phyloP scores from a whole-genome alignment of 345 rosid species.

The Arabidopsis arenosa region DNA sequence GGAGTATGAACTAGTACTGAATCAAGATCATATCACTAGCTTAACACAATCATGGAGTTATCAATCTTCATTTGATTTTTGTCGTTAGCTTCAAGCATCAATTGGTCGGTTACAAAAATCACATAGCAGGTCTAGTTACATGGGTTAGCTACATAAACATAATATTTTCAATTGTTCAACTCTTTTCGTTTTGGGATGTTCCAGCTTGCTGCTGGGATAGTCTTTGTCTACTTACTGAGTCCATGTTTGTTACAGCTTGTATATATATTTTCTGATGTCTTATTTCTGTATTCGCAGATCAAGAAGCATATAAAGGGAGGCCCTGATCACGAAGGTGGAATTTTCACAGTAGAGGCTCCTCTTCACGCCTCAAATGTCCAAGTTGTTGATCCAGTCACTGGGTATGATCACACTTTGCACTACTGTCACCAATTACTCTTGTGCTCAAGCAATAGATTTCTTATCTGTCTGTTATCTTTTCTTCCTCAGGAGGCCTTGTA shows the following conservation, averaged over 20 bases:
- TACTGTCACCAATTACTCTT: background rate
- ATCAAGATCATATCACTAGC: background rate
- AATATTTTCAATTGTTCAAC: background rate
- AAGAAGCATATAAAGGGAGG: slow-evolving; percentile 92
- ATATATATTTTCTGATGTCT: background rate
- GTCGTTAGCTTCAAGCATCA: background rate
- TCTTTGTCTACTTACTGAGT: background rate
- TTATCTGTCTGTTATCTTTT: slow-evolving; percentile 6
- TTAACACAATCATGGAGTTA: background rate
- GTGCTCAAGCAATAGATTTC: background rate
- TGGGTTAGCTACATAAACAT: background rate
- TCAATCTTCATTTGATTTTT: background rate
- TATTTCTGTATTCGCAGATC: slow-evolving; percentile 52
- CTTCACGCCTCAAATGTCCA: slow-evolving; percentile 95
- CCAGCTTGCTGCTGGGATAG: slow-evolving; percentile 3
- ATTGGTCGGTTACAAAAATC: background rate
- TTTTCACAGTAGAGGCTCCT: slow-evolving; percentile 94
- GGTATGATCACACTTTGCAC: slow-evolving; percentile 50
- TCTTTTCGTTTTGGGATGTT: background rate
- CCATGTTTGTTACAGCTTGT: background rate
- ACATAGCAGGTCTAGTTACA: background rate
- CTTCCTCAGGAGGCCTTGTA: slow-evolving; percentile 76
- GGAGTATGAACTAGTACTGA: slow-evolving; percentile 5
- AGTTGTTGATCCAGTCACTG: slow-evolving; percentile 91
- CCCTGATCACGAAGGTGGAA: slow-evolving; percentile 95